These are phyloP conservation scores for Apophysomyces elegans DNA, from an alignment of 371 early-diverging fungal species.

Conservation along the genomic window DNA sequence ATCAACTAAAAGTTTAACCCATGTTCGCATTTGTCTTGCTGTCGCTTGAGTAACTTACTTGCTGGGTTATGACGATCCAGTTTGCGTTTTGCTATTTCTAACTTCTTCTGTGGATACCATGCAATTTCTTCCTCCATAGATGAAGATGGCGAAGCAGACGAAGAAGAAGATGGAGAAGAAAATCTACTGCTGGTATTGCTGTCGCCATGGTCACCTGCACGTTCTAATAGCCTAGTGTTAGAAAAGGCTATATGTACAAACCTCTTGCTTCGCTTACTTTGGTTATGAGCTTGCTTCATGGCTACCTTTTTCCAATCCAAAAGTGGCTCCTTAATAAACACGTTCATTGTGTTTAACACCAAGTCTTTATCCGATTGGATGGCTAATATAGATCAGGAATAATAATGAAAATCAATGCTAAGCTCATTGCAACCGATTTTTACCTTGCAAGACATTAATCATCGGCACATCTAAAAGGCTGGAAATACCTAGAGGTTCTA, in stretches of 20 bases:
- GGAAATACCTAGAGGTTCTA: constrained; percentile 63
- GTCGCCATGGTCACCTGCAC: neutral
- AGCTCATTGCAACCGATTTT: neutral
- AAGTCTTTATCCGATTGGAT: constrained; percentile 53
- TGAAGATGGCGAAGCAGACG: constrained; percentile 9
- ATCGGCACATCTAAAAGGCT: constrained; percentile 60
- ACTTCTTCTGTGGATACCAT: constrained; percentile 82
- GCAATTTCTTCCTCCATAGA: constrained; percentile 23
- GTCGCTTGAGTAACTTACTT: constrained; percentile 23
- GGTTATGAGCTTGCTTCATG: constrained; percentile 54
- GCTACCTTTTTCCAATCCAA: constrained; percentile 68
- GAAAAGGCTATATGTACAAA: neutral
- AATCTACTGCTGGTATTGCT: neutral
- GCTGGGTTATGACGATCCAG: constrained; percentile 72
- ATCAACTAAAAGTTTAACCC: neutral
- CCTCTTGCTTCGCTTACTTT: constrained; percentile 47
- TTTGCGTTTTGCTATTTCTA: constrained; percentile 70
- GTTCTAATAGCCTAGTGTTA: constrained; percentile 3
- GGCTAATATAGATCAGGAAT: constrained; percentile 33
- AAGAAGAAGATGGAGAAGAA: neutral
- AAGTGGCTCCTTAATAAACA: constrained; percentile 76
- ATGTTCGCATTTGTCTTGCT: constrained; percentile 3
- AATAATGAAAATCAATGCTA: constrained; percentile 1
- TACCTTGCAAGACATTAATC: constrained; percentile 60
- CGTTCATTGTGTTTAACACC: constrained; percentile 65